phyloP scores from a whole-genome alignment of 768 basidiomycete species.

The Trametes punicea region DNA sequence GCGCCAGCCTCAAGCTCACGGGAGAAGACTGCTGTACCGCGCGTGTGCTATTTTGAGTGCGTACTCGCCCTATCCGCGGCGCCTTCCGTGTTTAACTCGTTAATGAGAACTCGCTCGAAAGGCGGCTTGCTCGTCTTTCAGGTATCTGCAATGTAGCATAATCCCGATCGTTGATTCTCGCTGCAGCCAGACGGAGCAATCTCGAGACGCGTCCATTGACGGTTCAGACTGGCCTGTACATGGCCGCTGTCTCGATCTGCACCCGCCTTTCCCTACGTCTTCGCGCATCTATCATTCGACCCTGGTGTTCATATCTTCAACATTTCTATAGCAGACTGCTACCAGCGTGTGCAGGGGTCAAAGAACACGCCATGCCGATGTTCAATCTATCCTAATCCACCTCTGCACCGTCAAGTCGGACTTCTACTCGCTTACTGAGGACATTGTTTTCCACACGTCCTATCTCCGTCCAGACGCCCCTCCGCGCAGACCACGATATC shows the following conservation, averaged over 20 bases:
- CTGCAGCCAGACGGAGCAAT: background rate
- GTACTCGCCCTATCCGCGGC: conserved; percentile 1
- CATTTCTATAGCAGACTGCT: background rate
- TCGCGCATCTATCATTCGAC: no score
- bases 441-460: background rate
- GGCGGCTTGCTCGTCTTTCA: background rate
- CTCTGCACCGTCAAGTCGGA: background rate
- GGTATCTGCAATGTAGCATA: background rate
- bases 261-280: no score
- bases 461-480: conserved; percentile 2
- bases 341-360: background rate
- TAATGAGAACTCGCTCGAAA: background rate
- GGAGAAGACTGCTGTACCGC: conserved; percentile 4
- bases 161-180: background rate
- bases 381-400: conserved; percentile 12
- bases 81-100: background rate
- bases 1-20: conserved; percentile 3
- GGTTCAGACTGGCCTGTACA: background rate
- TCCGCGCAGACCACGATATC: background rate
- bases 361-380: conserved; percentile 4
- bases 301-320: background rate
- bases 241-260: background rate
- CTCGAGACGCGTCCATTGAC: background rate
- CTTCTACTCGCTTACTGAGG: conserved; percentile 5
- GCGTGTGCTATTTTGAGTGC: conserved; percentile 8